Evolutionary conservation across 2,329 filamentous ascomycete genomes (phyloP).

Genomic region (Westerdykella ornata): DNA sequence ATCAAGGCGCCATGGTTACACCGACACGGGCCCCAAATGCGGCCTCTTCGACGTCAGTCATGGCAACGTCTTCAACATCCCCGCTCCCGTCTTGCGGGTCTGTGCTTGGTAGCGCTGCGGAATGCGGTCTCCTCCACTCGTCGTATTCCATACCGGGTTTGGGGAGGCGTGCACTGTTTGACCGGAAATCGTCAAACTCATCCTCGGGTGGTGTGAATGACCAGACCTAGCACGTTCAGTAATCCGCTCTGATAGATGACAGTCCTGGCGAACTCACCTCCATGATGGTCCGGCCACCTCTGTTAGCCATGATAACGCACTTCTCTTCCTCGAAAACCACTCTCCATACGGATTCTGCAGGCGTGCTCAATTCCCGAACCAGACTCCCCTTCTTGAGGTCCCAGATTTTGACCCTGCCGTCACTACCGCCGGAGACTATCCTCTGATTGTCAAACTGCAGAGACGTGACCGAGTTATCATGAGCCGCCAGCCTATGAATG

Average conservation of each 20-base stretch:
- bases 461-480: slow-evolving; percentile 97
- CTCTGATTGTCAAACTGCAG: slow-evolving; percentile 94
- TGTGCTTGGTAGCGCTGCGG: slow-evolving; percentile 19
- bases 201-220: slow-evolving; percentile 79
- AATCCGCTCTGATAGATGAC: slow-evolving; percentile 1
- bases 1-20: too few species aligned
- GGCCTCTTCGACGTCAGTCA: not conserved
- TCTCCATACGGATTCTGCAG: slow-evolving; percentile 92
- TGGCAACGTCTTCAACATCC: not conserved
- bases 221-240: slow-evolving; percentile 61
- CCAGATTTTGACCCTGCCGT: slow-evolving; percentile 98
- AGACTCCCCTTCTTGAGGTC: slow-evolving; percentile 86
- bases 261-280: slow-evolving; percentile 60
- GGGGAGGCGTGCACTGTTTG: slow-evolving; percentile 39
- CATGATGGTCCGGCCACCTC: slow-evolving; percentile 86
- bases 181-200: slow-evolving; percentile 31
- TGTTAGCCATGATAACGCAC: slow-evolving; percentile 87
- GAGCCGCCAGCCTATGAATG: slow-evolving; percentile 88
- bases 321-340: slow-evolving; percentile 98
- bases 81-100: not conserved
- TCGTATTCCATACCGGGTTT: slow-evolving; percentile 32
- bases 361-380: slow-evolving; percentile 82
- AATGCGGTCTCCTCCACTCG: slow-evolving; percentile 25
- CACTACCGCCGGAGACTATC: slow-evolving; percentile 91
- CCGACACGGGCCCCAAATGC: too few species aligned